These are phyloP conservation scores for Phallus indusiatus DNA, from an alignment of 768 basidiomycete species.

Conservation along the genomic window DNA sequence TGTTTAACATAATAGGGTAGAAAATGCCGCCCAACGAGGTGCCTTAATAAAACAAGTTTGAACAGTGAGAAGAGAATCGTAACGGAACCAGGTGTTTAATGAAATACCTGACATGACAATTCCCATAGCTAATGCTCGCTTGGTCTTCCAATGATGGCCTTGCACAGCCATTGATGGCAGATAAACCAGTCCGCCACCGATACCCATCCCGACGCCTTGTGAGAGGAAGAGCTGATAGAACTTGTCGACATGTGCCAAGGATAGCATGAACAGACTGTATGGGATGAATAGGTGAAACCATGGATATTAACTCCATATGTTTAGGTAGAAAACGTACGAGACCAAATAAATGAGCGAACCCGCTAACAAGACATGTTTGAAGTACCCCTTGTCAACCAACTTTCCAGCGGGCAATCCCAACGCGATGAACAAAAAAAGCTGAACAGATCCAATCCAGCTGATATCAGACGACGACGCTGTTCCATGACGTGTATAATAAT, in stretches of 20 bases:
- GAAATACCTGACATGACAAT: slow-evolving; percentile 37
- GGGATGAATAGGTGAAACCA: slow-evolving; percentile 30
- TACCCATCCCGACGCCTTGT: slow-evolving; percentile 41
- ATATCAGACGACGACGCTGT: slow-evolving; percentile 7
- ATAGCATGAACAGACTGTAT: slow-evolving; percentile 35
- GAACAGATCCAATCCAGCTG: slow-evolving; percentile 40
- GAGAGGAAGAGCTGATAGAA: slow-evolving; percentile 44
- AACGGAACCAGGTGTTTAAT: neutral
- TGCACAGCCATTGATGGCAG: slow-evolving; percentile 39
- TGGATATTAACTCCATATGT: slow-evolving; percentile 19
- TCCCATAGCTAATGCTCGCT: slow-evolving; percentile 42
- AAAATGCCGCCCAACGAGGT: slow-evolving; percentile 50
- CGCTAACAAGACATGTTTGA: slow-evolving; percentile 24
- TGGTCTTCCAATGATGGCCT: slow-evolving; percentile 43
- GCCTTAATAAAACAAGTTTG: slow-evolving; percentile 11
- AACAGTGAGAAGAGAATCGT: neutral
- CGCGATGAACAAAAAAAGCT: slow-evolving; percentile 37
- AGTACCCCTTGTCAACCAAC: slow-evolving; percentile 44
- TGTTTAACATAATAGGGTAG: slow-evolving; percentile 57
- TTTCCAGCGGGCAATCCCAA: slow-evolving; percentile 38
- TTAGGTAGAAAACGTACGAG: slow-evolving; percentile 18
- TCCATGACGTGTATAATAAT: slow-evolving; percentile 35
- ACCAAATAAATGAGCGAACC: neutral
- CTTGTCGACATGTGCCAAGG: slow-evolving; percentile 31
- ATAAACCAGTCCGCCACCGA: slow-evolving; percentile 39